A percentile compares a stretch with the other conserved stretches of the same genome.
Conservation (phyloP, 2,329 filamentous ascomycete species). For the Blumeriella jaapii region DNA sequence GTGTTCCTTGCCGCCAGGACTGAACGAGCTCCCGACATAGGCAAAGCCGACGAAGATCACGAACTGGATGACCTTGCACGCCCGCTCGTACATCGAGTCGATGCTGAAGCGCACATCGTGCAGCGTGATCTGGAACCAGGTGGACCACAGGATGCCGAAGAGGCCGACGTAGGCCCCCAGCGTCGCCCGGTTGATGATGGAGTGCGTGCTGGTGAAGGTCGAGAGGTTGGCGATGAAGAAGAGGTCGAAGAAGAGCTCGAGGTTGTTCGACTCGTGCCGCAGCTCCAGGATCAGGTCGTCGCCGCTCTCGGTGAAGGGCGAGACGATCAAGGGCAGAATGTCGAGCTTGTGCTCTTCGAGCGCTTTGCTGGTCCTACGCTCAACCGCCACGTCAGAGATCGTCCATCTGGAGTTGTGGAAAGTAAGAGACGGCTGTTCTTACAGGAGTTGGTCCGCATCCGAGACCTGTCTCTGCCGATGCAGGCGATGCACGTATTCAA, state of each 20-base stretch:
- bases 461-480: too few species aligned
- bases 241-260: conserved; percentile 46
- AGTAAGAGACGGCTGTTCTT: too few species aligned
- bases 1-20: conserved; percentile 5
- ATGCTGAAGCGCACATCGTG: conserved; percentile 46
- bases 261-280: conserved; percentile 36
- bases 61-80: conserved; percentile 41
- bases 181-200: conserved; percentile 35
- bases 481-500: too few species aligned
- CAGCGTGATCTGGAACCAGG: conserved; percentile 45
- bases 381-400: too few species aligned
- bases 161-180: conserved; percentile 40
- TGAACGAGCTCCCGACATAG: conserved; percentile 21
- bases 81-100: conserved; percentile 41
- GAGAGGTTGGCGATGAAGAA: conserved; percentile 48
- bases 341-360: neutral
- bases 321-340: conserved; percentile 4
- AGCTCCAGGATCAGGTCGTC: conserved; percentile 8
- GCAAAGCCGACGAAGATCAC: conserved; percentile 44
- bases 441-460: too few species aligned
- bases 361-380: conserved; percentile 36
- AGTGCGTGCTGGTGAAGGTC: conserved; percentile 41
- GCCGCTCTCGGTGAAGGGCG: conserved; percentile 7
- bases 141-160: conserved; percentile 45
- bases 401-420: neutral